phyloP scores from a whole-genome alignment of 1,284 basidiomycete genomes.

The Tilletia setariae region DNA sequence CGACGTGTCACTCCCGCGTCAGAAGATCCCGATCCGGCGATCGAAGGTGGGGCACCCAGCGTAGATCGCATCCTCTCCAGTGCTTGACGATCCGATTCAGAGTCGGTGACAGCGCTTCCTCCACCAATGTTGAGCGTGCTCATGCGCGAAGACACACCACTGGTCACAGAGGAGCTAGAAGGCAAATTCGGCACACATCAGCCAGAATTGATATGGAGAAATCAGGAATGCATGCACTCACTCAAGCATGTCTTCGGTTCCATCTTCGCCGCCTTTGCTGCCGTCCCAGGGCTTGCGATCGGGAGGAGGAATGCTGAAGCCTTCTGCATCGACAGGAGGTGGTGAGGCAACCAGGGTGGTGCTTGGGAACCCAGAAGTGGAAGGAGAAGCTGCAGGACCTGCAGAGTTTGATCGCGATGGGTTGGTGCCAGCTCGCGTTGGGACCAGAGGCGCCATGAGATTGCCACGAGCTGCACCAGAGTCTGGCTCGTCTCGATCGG shows the following conservation, averaged over 20 bases:
- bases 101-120: conserved; percentile 21
- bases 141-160: not conserved
- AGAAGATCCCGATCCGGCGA: not conserved
- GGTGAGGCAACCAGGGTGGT: conserved; percentile 6
- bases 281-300: conserved; percentile 58
- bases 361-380: no score
- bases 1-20: conserved; percentile 35
- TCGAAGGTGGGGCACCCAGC: conserved; percentile 37
- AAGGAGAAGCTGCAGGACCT: conserved; percentile 11
- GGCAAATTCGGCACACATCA: not conserved
- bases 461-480: conserved; percentile 16
- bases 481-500: no score
- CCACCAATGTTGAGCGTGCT: not conserved
- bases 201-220: no score
- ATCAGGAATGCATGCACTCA: no score
- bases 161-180: not conserved
- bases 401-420: not conserved
- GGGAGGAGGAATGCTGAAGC: conserved; percentile 60
- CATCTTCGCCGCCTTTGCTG: not conserved
- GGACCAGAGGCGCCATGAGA: conserved; percentile 41
- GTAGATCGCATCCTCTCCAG: conserved; percentile 59
- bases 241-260: conserved; percentile 8
- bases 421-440: conserved; percentile 21
- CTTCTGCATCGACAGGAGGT: conserved; percentile 58
- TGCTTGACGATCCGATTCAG: conserved; percentile 58